Evolutionary conservation across 306 rosid genomes (phyloP), one percentile per base, ranked within the genome.

Genomic region (Gastrolobium bilobum): DNA sequence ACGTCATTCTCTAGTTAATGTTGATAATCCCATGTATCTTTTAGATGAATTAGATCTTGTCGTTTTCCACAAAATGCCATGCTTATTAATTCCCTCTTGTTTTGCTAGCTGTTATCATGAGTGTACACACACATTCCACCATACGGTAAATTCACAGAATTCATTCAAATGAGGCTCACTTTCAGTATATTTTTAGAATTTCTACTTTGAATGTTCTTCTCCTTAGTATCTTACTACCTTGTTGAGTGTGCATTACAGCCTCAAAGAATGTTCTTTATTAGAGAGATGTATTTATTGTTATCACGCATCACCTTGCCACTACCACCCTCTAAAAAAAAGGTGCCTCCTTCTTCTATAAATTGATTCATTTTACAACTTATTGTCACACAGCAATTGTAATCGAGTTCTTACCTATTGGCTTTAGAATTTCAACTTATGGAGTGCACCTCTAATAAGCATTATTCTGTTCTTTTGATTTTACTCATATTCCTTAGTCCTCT

Each of bases 401-500:
- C 3, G 40, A 77, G 64, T 42, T 44, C 13, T 35, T 74, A 48
- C 30, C 5, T 33, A 51, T 59, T 40, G 10, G 47, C 53, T 48
- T 44, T 40, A 5, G 2, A 29, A 8, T 7, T 33, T 63, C 57
- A 43, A 66, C 20, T 51, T 5, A 84, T 86, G 87, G 87, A 82
- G 64, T 51, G 34, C 13, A 57, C 5, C 56, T 52, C 60, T 30
- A 48, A 66, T 46, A 85, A 76, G 51, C 80, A 72, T 77, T 57
- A 15, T 68, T 64, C 3, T 31, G 33, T 74, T 65, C 42, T 57
- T 83, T 65, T 82, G 60, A 65, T 84, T 39, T 86, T 80, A 48
- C 61, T 91, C 42, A 44, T 85, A 61, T 70, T 83, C 67, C 65
- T 85, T 9, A 77, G 80, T 48, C 85, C 82, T 76, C 73, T 63